A percentile compares a stretch with the other conserved stretches of the same genome.
These are phyloP conservation scores for Mortierella sp. DNA, from an alignment of 371 early-diverging fungal species.

Conservation along the genomic window DNA sequence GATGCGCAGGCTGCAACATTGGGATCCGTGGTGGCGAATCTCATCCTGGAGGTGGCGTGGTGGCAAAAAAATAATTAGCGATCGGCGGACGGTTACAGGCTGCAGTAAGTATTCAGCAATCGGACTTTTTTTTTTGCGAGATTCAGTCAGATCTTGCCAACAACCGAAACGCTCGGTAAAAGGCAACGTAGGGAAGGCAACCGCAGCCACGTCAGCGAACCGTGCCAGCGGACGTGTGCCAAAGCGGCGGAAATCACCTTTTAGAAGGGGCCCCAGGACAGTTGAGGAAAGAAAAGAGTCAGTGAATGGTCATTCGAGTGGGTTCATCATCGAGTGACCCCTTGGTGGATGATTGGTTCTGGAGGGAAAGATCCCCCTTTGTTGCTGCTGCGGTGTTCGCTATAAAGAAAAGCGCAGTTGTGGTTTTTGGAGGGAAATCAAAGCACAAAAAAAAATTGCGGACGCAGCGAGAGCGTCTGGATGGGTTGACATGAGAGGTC, in stretches of 20 bases:
- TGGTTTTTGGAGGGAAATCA: background rate
- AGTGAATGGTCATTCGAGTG: background rate
- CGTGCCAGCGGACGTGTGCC: too few relatives aligned
- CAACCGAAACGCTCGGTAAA: too few relatives aligned
- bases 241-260: too few relatives aligned
- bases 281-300: background rate
- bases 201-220: conserved; percentile 13
- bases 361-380: background rate
- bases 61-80: background rate
- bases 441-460: background rate
- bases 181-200: background rate
- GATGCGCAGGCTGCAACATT: too few relatives aligned
- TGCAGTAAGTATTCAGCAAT: background rate
- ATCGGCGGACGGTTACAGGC: background rate
- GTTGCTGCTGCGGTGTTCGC: background rate
- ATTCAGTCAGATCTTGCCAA: background rate
- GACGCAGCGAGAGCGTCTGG: background rate
- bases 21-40: too few relatives aligned
- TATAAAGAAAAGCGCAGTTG: background rate
- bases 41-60: background rate
- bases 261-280: background rate
- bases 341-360: background rate
- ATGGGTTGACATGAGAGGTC: conserved; percentile 3
- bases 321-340: background rate
- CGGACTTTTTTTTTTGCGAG: background rate